These are phyloP conservation scores for Sporothrix pallida DNA, from an alignment of 2,329 filamentous ascomycete genomes.

Conservation along the genomic window DNA sequence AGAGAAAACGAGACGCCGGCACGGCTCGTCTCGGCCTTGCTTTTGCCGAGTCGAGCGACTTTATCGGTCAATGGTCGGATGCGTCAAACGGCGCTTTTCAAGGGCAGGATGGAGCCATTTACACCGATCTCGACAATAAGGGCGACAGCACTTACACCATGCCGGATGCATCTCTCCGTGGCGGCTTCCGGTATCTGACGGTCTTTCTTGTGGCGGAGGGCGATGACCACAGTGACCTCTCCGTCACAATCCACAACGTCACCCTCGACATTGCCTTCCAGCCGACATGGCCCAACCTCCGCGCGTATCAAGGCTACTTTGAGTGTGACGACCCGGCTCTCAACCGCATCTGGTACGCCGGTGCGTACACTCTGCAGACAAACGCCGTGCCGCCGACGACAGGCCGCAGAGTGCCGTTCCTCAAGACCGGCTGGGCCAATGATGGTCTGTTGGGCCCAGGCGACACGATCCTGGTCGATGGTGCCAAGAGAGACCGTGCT, in stretches of 20 bases:
- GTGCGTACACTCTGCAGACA: slow-evolving; percentile 54
- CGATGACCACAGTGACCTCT: slow-evolving; percentile 7
- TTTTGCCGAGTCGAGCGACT: slow-evolving; percentile 56
- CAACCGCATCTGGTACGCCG: slow-evolving; percentile 60
- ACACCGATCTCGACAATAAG: slow-evolving; percentile 46
- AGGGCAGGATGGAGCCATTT: slow-evolving; percentile 56
- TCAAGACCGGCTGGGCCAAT: slow-evolving; percentile 50
- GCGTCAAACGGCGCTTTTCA: slow-evolving; percentile 53
- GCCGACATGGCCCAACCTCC: slow-evolving; percentile 53
- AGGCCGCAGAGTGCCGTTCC: slow-evolving; percentile 46
- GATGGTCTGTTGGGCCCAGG: slow-evolving; percentile 45
- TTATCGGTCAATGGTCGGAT: slow-evolving; percentile 55
- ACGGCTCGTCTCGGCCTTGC: slow-evolving; percentile 54
- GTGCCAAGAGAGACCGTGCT: slow-evolving; percentile 35
- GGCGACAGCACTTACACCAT: slow-evolving; percentile 48
- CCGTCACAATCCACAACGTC: slow-evolving; percentile 45
- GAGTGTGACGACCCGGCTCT: slow-evolving; percentile 55
- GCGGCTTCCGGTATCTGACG: slow-evolving; percentile 61
- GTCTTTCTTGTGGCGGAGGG: slow-evolving; percentile 45
- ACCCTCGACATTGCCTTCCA: slow-evolving; percentile 48
- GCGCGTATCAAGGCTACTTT: slow-evolving; percentile 62
- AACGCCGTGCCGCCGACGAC: slow-evolving; percentile 45
- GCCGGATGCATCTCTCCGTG: slow-evolving; percentile 52
- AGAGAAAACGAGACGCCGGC: no score
- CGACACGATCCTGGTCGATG: slow-evolving; percentile 41